phyloP scores from a whole-genome alignment of 2,329 filamentous ascomycete genomes.

The Penicillium sp. region DNA sequence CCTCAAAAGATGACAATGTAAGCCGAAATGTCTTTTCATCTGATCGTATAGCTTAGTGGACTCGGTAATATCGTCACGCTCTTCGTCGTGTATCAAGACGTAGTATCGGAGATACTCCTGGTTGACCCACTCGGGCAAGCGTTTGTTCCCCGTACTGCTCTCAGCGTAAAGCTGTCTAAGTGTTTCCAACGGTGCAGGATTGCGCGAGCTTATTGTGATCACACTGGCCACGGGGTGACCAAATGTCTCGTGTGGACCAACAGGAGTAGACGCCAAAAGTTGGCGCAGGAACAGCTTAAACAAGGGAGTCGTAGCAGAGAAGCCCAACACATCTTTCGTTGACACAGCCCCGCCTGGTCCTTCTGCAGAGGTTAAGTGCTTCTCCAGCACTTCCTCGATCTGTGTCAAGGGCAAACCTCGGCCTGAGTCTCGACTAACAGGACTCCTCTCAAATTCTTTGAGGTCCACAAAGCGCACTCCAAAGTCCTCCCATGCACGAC shows the following conservation, averaged over 20 bases:
- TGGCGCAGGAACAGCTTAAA: conserved; percentile 82
- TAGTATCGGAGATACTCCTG: conserved; percentile 94
- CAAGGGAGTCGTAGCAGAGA: conserved; percentile 65
- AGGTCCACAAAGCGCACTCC: conserved; percentile 80
- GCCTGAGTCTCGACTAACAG: conserved; percentile 39
- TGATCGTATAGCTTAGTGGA: conserved; percentile 91
- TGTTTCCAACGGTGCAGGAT: conserved; percentile 78
- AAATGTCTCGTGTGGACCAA: conserved; percentile 88
- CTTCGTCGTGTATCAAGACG: conserved; percentile 93
- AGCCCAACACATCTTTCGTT: conserved; percentile 30
- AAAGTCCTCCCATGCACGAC: conserved; percentile 83
- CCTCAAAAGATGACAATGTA: conserved; percentile 89
- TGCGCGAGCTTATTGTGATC: conserved; percentile 90
- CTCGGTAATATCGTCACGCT: conserved; percentile 85
- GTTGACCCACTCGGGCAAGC: conserved; percentile 80
- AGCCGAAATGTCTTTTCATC: conserved; percentile 97
- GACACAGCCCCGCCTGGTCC: conserved; percentile 39
- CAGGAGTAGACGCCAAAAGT: conserved; percentile 72
- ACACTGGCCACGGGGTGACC: conserved; percentile 91
- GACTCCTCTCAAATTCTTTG: conserved; percentile 41
- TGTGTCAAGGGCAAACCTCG: conserved; percentile 48
- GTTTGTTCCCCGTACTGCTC: conserved; percentile 72
- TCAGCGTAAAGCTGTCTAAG: conserved; percentile 79
- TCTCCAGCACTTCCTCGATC: conserved; percentile 76
- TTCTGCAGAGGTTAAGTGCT: conserved; percentile 75